Percentiles rank a stretch among this genome's conserved stretches.
Evolutionary conservation across 1,284 basidiomycete species (phyloP).

Genomic region (Waitea zeae): DNA sequence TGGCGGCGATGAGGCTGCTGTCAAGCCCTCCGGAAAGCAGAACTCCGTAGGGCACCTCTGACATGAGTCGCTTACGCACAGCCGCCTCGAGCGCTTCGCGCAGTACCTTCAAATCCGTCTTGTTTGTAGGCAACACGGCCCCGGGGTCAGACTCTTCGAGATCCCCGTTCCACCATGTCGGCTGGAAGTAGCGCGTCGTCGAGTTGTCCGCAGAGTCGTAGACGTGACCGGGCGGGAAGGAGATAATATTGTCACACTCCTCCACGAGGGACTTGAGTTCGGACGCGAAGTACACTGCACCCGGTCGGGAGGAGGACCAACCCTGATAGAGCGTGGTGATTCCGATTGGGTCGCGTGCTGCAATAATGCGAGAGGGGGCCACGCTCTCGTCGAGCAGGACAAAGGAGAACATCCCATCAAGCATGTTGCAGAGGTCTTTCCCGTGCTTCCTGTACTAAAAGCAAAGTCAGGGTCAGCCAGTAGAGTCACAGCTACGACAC

Average conservation of each 20-base stretch:
- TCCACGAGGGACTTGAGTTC: constrained; percentile 90
- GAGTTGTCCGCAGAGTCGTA: constrained; percentile 72
- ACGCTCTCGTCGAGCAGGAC: constrained; percentile 89
- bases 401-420: constrained; percentile 99
- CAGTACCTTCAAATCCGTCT: constrained; percentile 55
- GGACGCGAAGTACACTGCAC: constrained; percentile 83
- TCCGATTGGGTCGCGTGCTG: constrained; percentile 94
- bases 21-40: constrained; percentile 92
- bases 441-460: constrained; percentile 71
- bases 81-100: constrained; percentile 82
- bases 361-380: constrained; percentile 80
- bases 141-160: constrained; percentile 36
- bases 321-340: constrained; percentile 98
- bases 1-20: constrained; percentile 89
- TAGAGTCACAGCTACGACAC: not conserved
- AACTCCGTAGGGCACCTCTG: constrained; percentile 97
- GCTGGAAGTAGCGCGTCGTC: constrained; percentile 71
- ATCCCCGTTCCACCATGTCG: constrained; percentile 76
- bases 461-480: not conserved
- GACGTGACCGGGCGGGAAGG: constrained; percentile 95
- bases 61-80: constrained; percentile 94
- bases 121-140: constrained; percentile 39
- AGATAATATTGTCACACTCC: constrained; percentile 88
- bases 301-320: constrained; percentile 74
- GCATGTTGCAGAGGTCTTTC: constrained; percentile 57